These are phyloP conservation scores for Salix purpurea DNA, from an alignment of 345 rosid genomes.

Conservation along the genomic window DNA sequence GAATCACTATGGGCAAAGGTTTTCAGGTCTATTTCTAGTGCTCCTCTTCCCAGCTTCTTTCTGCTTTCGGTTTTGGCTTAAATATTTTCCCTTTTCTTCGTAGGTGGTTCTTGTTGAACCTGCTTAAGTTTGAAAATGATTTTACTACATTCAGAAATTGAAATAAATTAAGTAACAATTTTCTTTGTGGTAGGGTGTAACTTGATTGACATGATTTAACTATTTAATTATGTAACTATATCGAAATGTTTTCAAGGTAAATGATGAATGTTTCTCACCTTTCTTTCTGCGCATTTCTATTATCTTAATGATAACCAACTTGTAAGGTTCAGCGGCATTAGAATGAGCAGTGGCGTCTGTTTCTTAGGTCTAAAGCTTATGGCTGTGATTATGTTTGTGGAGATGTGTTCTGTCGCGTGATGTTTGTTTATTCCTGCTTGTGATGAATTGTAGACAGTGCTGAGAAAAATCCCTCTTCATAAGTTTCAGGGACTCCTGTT, in stretches of 20 bases:
- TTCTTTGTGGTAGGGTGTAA: neutral
- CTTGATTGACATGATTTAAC: neutral
- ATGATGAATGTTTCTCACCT: neutral
- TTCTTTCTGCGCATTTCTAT: neutral
- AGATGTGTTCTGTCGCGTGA: neutral
- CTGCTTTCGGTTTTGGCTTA: neutral
- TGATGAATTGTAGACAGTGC: neutral
- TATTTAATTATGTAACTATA: neutral
- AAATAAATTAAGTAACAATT: neutral
- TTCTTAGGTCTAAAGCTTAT: neutral
- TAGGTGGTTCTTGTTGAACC: neutral
- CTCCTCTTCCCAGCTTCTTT: too few species aligned
- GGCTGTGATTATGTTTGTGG: neutral
- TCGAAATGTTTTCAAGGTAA: neutral
- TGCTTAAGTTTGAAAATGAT: neutral
- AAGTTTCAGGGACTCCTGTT: neutral
- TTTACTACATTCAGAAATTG: neutral
- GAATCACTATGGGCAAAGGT: constrained; percentile 92
- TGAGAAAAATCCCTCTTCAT: neutral
- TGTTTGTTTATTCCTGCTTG: neutral
- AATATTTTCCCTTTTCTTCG: neutral
- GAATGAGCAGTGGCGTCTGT: neutral
- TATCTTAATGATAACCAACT: neutral
- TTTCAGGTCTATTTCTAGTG: constrained; percentile 54
- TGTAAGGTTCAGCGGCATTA: neutral